phyloP scores from a whole-genome alignment of 106 monocot species.

The Dendrobium chrysotoxum region DNA sequence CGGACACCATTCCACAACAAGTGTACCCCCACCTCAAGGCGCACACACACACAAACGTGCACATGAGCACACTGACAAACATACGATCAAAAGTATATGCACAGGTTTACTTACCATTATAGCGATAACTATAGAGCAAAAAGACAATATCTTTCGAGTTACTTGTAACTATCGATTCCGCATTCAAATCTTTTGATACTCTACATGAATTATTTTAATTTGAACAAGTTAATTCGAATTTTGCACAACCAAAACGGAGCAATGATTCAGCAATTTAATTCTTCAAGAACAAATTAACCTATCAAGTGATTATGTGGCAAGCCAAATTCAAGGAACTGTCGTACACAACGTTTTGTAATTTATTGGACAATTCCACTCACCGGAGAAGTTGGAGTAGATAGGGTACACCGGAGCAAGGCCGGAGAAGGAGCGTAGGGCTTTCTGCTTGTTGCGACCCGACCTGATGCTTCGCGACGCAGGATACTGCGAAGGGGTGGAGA shows the following conservation, averaged over 20 bases:
- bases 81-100: too few relatives aligned
- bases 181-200: too few relatives aligned
- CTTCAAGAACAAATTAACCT: not conserved
- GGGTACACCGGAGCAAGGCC: conserved; percentile 39
- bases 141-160: not conserved
- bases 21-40: too few relatives aligned
- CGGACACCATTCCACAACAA: too few relatives aligned
- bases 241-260: not conserved
- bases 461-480: conserved; percentile 7
- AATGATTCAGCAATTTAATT: not conserved
- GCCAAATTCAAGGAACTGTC: not conserved
- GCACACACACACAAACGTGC: too few relatives aligned
- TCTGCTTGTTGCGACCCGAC: conserved; percentile 4
- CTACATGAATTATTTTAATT: not conserved
- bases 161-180: not conserved
- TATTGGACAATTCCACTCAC: conserved; percentile 19
- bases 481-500: conserved; percentile 5
- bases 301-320: not conserved
- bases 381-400: conserved; percentile 27
- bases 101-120: not conserved
- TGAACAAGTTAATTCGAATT: not conserved
- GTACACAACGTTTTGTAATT: not conserved
- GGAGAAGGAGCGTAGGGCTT: conserved; percentile 42
- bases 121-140: not conserved
- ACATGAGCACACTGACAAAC: too few relatives aligned